Conservation (phyloP, 176 grass and related monocot genomes). For the Eragrostis nindensis region DNA sequence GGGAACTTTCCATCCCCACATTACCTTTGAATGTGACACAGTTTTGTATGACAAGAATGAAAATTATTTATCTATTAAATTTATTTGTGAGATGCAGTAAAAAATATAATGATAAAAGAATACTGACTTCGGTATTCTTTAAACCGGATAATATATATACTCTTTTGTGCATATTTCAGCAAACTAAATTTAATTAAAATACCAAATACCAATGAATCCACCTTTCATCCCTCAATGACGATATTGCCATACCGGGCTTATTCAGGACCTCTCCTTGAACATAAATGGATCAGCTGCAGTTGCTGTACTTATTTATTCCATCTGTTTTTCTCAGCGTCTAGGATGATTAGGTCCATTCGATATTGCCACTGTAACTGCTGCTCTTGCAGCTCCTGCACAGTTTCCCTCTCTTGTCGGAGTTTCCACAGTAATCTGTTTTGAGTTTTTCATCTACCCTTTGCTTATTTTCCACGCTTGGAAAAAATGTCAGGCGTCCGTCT, state of each 20-base stretch:
- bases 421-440: not conserved
- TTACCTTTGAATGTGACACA: not conserved
- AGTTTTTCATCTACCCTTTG: not conserved
- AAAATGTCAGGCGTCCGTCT: not conserved
- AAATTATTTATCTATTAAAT: not conserved
- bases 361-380: not conserved
- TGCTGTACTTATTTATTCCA: too few relatives aligned
- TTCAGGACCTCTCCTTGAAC: too few relatives aligned
- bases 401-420: not conserved
- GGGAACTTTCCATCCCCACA: not conserved
- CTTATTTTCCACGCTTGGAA: too few relatives aligned
- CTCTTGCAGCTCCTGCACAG: not conserved
- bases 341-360: not conserved
- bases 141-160: too few relatives aligned
- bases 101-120: not conserved
- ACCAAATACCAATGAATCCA: too few relatives aligned
- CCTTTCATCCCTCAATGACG: too few relatives aligned
- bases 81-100: not conserved
- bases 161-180: too few relatives aligned
- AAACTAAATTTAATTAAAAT: too few relatives aligned
- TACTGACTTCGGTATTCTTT: not conserved
- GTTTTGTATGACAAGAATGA: not conserved
- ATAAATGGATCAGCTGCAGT: too few relatives aligned
- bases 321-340: not conserved
- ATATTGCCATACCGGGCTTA: too few relatives aligned